Evolutionary conservation across 163 green algal species (phyloP), one percentile per base, ranked within the genome.

Genomic region (Botryococcus braunii): DNA sequence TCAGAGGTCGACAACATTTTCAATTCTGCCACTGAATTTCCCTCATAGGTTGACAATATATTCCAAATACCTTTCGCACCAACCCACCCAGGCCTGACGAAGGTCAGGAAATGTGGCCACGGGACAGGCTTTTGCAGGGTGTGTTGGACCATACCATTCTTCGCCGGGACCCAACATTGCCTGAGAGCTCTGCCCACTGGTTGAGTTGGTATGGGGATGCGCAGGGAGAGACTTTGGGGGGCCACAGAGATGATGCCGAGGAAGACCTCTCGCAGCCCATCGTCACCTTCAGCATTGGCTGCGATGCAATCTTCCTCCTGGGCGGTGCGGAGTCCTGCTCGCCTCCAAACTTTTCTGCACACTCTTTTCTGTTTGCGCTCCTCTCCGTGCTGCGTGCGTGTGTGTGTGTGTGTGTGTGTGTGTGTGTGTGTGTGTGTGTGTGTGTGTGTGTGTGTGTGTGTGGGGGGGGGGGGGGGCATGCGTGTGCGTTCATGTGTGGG

Each of bases 241-340:
- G 90, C 0, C 91, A 97, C 78, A 65, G 83, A 36, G 91, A 97
- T 66, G 91, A 97, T 70, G 92, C 85, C 31, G 91, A 97, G 75
- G 25, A 9, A 0, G 82, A 95, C 69, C 49, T 90, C 65, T 43
- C 37, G 2, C 48, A 79, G 59, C 91, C 91, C n/a, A 89, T 97
- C 43, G 85, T 97, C 9, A 88, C 68, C 58, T 52, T 95, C 8
- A 92, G 79, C 56, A 63, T 97, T 11, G 91, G 91, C 29, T 92
- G 82, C 74, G 69, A 79, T 34, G 91, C 80, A 1, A 70, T 97
- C 25, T 96, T 97, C 70, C 78, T 97, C 1, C 82, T 95, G 27
- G 91, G 91, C 0, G 86, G 88, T 2, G 27, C 7, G 41, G 32
- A 17, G 32, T 37, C n/a, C 13, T 31, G 17, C 52, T 62, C 13